Conservation (phyloP, 108 stramenopile genomes). For the Nitzschia palea region DNA sequence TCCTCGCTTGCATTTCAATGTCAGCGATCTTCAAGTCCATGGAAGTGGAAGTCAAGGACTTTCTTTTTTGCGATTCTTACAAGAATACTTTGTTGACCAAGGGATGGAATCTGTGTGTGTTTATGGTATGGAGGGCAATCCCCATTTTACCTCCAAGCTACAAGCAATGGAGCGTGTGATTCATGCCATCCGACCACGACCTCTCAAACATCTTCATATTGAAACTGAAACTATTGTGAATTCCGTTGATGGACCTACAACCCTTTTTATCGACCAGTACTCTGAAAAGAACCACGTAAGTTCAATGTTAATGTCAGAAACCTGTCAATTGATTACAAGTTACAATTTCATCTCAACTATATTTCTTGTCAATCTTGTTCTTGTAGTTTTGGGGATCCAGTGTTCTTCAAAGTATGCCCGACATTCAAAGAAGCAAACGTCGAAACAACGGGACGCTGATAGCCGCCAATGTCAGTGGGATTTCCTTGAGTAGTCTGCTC, state of each 20-base stretch:
- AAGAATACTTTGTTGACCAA: conserved; percentile 10
- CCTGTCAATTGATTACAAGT: no score
- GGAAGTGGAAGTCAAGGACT: conserved; percentile 4
- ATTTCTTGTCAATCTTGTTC: background rate
- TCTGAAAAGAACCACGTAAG: conserved; percentile 17
- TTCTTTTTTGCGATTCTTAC: conserved; percentile 8
- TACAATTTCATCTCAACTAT: no score
- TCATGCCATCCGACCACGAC: conserved; percentile 20
- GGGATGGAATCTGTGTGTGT: conserved; percentile 26
- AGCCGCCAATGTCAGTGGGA: conserved; percentile 22
- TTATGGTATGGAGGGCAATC: conserved; percentile 46
- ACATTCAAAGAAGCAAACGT: conserved; percentile 16
- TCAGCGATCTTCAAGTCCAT: background rate
- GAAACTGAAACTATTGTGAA: conserved; percentile 35
- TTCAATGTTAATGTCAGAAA: background rate
- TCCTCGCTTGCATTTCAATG: conserved; percentile 14
- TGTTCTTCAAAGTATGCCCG: conserved; percentile 26
- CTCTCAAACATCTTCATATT: conserved; percentile 32
- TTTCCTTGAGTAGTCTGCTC: conserved; percentile 29
- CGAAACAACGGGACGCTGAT: conserved; percentile 20
- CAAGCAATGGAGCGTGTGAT: conserved; percentile 17
- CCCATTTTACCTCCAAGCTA: conserved; percentile 25
- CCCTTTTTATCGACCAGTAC: conserved; percentile 32
- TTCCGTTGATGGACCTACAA: conserved; percentile 23
- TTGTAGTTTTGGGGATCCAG: conserved; percentile 34